Base-by-base conservation (phyloP, 2,329 filamentous ascomycete genomes). In the Pseudogymnoascus sp. region DNA sequence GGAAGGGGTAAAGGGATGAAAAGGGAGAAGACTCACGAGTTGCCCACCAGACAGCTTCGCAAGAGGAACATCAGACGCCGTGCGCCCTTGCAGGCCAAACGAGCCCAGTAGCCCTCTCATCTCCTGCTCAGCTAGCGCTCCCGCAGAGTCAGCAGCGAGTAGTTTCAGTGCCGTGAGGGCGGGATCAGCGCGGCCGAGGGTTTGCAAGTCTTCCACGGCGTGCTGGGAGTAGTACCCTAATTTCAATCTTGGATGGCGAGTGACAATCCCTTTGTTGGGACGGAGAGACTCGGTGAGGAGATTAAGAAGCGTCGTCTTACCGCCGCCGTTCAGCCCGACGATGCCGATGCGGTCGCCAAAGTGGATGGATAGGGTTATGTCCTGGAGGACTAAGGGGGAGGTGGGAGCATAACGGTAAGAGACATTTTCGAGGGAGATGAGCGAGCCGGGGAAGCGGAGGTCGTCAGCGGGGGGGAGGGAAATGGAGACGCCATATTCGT, bases 141-240 rank as follows among this genome's bases (percentile, higher is more conserved):
- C 77, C 0, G 77, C 78, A 0, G 79, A 78, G 59, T 86, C 81
- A 21, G 77, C 74, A 50, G 81, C 78, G 3, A 94, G 72, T 2
- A 91, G 77, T 0, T 79, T 73, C 1, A 94, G 77, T 0, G 89
- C 86, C 0, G 89, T 92, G 4, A 89, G 72, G 1, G 73, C 70
- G 0, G 80, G 77, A 1, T 78, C 74, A 1, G 68, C 66, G 0
- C 71, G 72, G 0, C 83, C 86, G 5, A 82, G 72, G 1, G 75
- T 69, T 65, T 87, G 84, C 5, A 94, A 78, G 5, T 80, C 78
- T 66, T 92, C 87, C 4, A 92, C 87, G 0, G 88, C 86, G 68
- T 92, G 86, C 71, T 95, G 90, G 3, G 88, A 89, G 73, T 92
- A 94, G 70, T 91, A 90, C 1, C 86, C 89, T 54, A 91, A 73